These are phyloP conservation scores for Telopea speciosissima DNA, from an alignment of 177 flowering plant genomes.

Conservation along the genomic window DNA sequence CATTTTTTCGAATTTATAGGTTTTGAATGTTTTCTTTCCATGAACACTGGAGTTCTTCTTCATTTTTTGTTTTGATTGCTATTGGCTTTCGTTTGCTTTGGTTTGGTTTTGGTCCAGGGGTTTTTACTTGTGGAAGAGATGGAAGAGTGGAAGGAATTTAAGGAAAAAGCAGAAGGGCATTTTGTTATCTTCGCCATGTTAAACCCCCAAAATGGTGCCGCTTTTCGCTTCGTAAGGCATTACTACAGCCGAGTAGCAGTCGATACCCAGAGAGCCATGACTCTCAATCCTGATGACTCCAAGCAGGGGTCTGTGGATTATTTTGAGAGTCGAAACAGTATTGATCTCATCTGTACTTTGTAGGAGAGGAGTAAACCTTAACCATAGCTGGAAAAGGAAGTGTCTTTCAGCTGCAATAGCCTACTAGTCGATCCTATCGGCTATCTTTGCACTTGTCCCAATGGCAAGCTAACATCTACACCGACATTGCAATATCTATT, in stretches of 20 bases:
- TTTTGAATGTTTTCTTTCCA: background rate
- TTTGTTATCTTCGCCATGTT: slow-evolving; percentile 62
- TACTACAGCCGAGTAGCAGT: slow-evolving; percentile 38
- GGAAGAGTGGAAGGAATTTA: slow-evolving; percentile 25
- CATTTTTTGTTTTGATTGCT: too few relatives aligned
- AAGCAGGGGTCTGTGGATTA: slow-evolving; percentile 51
- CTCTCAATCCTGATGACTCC: slow-evolving; percentile 63
- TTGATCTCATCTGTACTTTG: too few relatives aligned
- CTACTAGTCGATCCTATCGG: slow-evolving; percentile 71
- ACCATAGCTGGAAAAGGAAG: slow-evolving; percentile 52
- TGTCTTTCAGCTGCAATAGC: slow-evolving; percentile 46
- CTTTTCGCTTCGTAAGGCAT: slow-evolving; percentile 71
- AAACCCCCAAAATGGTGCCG: slow-evolving; percentile 61
- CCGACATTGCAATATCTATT: slow-evolving; percentile 64
- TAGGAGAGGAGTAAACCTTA: too few relatives aligned
- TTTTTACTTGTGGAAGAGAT: slow-evolving; percentile 30
- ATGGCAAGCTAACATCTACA: slow-evolving; percentile 78
- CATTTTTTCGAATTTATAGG: background rate
- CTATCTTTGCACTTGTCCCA: slow-evolving; percentile 88
- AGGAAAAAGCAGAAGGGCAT: slow-evolving; percentile 69
- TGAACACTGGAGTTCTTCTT: too few relatives aligned
- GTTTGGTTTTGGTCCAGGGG: slow-evolving; percentile 7
- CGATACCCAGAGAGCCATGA: slow-evolving; percentile 59
- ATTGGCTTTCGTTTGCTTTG: background rate
- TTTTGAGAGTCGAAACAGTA: too few relatives aligned